Conservation (phyloP, 2,329 filamentous ascomycete genomes). For the Stachybotrys chartarum region DNA sequence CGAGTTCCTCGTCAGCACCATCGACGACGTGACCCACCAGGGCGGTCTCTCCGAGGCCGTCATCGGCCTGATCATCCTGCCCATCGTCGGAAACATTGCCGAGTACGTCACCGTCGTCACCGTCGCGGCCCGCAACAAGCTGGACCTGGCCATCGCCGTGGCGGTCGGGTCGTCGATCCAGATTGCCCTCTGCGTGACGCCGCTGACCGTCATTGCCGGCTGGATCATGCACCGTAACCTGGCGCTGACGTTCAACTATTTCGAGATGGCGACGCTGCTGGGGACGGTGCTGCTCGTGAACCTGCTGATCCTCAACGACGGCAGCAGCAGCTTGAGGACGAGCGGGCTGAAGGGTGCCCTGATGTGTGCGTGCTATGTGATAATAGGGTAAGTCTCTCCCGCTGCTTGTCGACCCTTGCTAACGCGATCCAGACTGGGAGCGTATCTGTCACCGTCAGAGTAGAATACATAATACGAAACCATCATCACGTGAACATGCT, state of each 20-base stretch:
- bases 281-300: constrained; percentile 66
- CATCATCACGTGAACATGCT: too few species aligned
- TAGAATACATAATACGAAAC: not conserved
- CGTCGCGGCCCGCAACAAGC: constrained; percentile 52
- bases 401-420: not conserved
- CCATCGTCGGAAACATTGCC: constrained; percentile 55
- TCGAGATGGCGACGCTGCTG: constrained; percentile 68
- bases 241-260: constrained; percentile 65
- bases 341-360: constrained; percentile 45
- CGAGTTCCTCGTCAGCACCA: constrained; percentile 53
- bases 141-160: constrained; percentile 55
- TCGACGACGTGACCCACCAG: constrained; percentile 45
- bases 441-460: constrained; percentile 2
- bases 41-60: constrained; percentile 47
- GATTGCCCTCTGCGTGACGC: constrained; percentile 54
- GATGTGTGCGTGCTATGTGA: constrained; percentile 46
- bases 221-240: constrained; percentile 50
- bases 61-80: constrained; percentile 54
- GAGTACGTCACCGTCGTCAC: constrained; percentile 57
- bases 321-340: constrained; percentile 56
- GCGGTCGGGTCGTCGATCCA: constrained; percentile 55
- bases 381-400: constrained; percentile 30
- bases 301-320: constrained; percentile 66
- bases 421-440: constrained; percentile 2
- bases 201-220: constrained; percentile 51